Conservation (phyloP, 805 yeast species). For the Starmerella apis region DNA sequence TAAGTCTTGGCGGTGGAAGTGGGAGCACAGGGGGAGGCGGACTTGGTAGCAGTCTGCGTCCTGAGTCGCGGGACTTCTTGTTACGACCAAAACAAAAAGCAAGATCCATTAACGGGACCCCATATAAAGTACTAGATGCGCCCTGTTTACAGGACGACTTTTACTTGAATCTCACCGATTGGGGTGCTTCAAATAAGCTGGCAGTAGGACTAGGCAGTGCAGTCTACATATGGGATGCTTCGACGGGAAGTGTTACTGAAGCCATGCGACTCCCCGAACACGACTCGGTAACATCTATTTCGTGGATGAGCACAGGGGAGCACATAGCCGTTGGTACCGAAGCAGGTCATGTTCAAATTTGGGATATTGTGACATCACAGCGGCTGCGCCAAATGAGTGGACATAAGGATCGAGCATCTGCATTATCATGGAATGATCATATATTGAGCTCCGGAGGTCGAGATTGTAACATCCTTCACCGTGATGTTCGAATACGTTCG, state of each 20-base stretch:
- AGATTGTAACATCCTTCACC: conserved; percentile 71
- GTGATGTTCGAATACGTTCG: conserved; percentile 82
- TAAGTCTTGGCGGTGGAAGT: conserved; percentile 16
- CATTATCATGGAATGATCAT: conserved; percentile 91
- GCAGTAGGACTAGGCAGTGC: conserved; percentile 85
- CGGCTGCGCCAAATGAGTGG: conserved; percentile 90
- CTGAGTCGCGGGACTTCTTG: conserved; percentile 70
- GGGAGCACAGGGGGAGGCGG: conserved; percentile 52
- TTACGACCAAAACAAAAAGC: conserved; percentile 73
- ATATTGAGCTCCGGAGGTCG: conserved; percentile 77
- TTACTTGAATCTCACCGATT: conserved; percentile 81
- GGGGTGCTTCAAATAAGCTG: conserved; percentile 83
- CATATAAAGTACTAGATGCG: conserved; percentile 88
- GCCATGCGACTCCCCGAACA: conserved; percentile 60
- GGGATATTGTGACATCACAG: conserved; percentile 78
- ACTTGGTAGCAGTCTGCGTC: conserved; percentile 58
- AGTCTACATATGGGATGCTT: conserved; percentile 85
- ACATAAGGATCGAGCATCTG: conserved; percentile 71
- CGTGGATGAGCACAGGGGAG: conserved; percentile 92
- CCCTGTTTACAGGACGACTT: conserved; percentile 92
- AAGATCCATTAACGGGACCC: conserved; percentile 71
- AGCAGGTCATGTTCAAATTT: conserved; percentile 79
- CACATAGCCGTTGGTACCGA: conserved; percentile 89
- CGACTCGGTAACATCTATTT: conserved; percentile 69
- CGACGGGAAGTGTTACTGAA: conserved; percentile 69